A percentile compares a stretch with the other conserved stretches of the same genome.
These are phyloP conservation scores for Castanea mollissima DNA, from an alignment of 306 rosid genomes.

Conservation along the genomic window DNA sequence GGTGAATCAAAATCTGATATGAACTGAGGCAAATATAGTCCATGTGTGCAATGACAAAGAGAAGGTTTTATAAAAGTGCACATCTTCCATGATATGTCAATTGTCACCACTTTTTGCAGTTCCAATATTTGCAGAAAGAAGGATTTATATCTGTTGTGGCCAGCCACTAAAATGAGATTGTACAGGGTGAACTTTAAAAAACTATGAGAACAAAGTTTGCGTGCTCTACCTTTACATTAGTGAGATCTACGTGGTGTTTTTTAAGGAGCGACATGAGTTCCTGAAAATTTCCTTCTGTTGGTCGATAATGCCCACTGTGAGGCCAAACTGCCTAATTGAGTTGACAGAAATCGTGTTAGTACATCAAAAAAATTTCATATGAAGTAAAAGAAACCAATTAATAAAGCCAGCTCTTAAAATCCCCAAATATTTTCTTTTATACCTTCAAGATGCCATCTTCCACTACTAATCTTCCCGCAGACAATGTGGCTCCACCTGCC, in stretches of 20 bases:
- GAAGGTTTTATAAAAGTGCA: neutral
- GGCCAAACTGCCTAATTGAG: conserved; percentile 74
- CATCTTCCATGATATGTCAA: neutral
- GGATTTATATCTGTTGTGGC: neutral
- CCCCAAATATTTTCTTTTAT: neutral
- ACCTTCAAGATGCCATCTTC: conserved; percentile 78
- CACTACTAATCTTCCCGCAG: conserved; percentile 76
- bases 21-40: neutral
- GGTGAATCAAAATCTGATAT: neutral
- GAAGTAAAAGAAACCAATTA: conserved; percentile 10
- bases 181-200: neutral
- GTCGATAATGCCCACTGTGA: conserved; percentile 94
- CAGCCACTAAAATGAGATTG: neutral
- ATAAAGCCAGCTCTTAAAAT: neutral
- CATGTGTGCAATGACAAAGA: neutral
- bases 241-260: conserved; percentile 63
- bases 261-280: conserved; percentile 60
- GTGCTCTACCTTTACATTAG: conserved; percentile 60
- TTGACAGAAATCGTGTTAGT: conserved; percentile 23
- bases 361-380: neutral
- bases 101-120: neutral
- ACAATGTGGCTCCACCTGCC: conserved; percentile 90
- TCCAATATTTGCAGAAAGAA: neutral
- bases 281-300: conserved; percentile 79
- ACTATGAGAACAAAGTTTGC: conserved; percentile 4